A percentile compares a stretch with the other conserved stretches of the same genome.
phyloP scores from a whole-genome alignment of 208 protist species.

The Wallacemonas rigidus region DNA sequence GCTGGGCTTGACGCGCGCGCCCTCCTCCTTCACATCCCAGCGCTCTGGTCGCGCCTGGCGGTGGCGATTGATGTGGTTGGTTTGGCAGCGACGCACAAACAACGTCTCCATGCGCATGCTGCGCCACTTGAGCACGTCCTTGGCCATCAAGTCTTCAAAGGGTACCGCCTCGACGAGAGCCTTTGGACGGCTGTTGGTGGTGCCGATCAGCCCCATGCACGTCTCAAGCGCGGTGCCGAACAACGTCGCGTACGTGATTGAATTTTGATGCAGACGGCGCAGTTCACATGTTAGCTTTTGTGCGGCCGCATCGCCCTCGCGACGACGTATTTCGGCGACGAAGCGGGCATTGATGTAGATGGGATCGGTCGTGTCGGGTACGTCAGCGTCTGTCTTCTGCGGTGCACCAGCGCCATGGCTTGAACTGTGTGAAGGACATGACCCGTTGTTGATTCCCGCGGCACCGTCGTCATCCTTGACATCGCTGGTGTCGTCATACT shows the following conservation, averaged over 20 bases:
- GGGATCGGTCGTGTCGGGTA: background rate
- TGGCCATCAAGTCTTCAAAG: conserved; percentile 34
- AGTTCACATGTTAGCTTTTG: conserved; percentile 8
- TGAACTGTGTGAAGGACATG: no score
- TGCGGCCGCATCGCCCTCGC: conserved; percentile 1
- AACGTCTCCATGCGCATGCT: conserved; percentile 43
- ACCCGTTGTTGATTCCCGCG: no score
- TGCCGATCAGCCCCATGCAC: conserved; percentile 23
- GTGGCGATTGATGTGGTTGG: conserved; percentile 8
- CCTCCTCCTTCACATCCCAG: conserved; percentile 13
- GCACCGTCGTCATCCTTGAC: background rate
- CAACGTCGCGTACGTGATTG: conserved; percentile 25
- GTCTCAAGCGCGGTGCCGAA: conserved; percentile 24
- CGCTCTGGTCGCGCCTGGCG: background rate
- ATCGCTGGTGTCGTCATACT: conserved; percentile 1
- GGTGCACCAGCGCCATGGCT: background rate
- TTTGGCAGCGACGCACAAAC: conserved; percentile 14
- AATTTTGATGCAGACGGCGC: conserved; percentile 27
- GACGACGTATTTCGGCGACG: conserved; percentile 3
- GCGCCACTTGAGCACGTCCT: conserved; percentile 35
- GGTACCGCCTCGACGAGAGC: conserved; percentile 34
- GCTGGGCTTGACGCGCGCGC: background rate
- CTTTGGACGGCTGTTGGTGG: conserved; percentile 35
- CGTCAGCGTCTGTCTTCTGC: background rate
- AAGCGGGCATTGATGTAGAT: conserved; percentile 13